A percentile compares a stretch with the other conserved stretches of the same genome.
Evolutionary conservation across 768 basidiomycete genomes (phyloP).

Genomic region (Hebeloma cylindrosporum): DNA sequence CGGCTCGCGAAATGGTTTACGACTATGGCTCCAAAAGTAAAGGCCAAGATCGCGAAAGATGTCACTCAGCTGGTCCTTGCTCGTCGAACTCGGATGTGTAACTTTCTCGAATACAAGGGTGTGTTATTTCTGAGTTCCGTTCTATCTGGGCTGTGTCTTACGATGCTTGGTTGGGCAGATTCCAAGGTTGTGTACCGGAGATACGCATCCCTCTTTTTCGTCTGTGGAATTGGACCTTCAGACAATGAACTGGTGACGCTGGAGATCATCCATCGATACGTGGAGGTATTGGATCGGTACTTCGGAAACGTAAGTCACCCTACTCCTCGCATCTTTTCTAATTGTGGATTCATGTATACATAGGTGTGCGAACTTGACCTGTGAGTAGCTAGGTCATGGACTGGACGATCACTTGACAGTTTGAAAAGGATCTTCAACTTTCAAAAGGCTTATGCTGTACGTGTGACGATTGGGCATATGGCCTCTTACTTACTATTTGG

Average conservation of each 20-base stretch:
- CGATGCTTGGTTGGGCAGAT: constrained; percentile 50
- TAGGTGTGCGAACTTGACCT: constrained; percentile 94
- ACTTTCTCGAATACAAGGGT: constrained; percentile 99
- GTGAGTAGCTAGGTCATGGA: constrained; percentile 46
- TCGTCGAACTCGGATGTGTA: constrained; percentile 95
- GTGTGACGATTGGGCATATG: constrained; percentile 11
- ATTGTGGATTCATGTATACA: constrained; percentile 16
- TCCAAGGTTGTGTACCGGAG: constrained; percentile 93
- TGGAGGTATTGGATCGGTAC: constrained; percentile 90
- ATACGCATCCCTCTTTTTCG: constrained; percentile 97
- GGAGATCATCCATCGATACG: constrained; percentile 95
- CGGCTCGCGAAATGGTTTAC: constrained; percentile 98
- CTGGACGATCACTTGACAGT: constrained; percentile 18
- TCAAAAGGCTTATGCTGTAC: constrained; percentile 95
- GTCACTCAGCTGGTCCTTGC: constrained; percentile 97
- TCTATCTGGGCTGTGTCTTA: not conserved
- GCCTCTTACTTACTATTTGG: constrained; percentile 1
- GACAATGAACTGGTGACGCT: constrained; percentile 95
- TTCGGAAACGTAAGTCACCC: constrained; percentile 78
- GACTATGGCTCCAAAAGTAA: constrained; percentile 86
- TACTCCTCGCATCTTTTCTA: constrained; percentile 1
- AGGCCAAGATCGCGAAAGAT: constrained; percentile 98
- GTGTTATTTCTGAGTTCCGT: constrained; percentile 20
- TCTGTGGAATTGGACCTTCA: constrained; percentile 77
- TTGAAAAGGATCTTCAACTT: constrained; percentile 92